Evolutionary conservation across 371 early-diverging fungal species (phyloP).

Genomic region (Mortierella sp.): DNA sequence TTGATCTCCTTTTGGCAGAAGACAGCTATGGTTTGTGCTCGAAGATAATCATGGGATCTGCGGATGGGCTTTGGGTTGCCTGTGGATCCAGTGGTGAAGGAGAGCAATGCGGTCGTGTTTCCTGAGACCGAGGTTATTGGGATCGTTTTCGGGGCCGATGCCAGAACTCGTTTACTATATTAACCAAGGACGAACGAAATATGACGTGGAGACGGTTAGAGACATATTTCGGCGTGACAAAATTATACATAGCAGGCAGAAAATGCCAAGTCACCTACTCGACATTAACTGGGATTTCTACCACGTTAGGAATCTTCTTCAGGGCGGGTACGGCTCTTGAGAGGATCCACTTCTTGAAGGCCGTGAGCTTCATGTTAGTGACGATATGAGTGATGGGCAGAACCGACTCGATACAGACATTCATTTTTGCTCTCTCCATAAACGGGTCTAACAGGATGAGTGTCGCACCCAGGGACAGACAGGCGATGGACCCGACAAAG

Average conservation of each 20-base stretch:
- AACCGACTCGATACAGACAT: conserved; percentile 52
- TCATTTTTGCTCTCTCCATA: conserved; percentile 56
- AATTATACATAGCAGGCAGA: too few relatives aligned
- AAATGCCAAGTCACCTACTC: too few relatives aligned
- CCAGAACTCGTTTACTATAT: conserved; percentile 17
- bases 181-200: not conserved
- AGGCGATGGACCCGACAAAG: conserved; percentile 51
- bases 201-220: not conserved
- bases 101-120: conserved; percentile 44
- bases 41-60: conserved; percentile 48
- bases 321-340: conserved; percentile 50
- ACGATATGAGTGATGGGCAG: conserved; percentile 49
- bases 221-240: too few relatives aligned
- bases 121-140: conserved; percentile 39
- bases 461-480: conserved; percentile 43
- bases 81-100: conserved; percentile 54
- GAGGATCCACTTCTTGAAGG: conserved; percentile 54
- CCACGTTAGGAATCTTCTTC: conserved; percentile 49
- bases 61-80: conserved; percentile 55
- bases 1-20: conserved; percentile 49
- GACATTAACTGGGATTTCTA: conserved; percentile 46
- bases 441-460: conserved; percentile 47
- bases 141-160: conserved; percentile 30
- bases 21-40: conserved; percentile 50
- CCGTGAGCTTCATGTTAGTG: conserved; percentile 52